Evolutionary conservation across 495 filamentous ascomycete species (phyloP).

Genomic region (Aspergillus sclerotioniger): DNA sequence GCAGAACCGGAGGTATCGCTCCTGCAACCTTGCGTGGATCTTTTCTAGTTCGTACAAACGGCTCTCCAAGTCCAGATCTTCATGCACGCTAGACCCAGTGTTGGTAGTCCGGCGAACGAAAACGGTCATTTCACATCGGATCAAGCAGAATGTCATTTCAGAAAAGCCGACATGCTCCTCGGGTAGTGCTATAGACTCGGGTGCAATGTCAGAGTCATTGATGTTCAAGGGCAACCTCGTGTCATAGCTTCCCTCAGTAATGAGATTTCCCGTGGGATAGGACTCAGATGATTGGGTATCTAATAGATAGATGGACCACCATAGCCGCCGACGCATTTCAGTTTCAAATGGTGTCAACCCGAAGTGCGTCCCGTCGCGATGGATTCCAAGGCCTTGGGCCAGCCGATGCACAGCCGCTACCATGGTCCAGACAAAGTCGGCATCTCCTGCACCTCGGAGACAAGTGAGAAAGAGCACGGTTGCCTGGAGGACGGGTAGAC

Average conservation of each 20-base stretch:
- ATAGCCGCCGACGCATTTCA: constrained; percentile 71
- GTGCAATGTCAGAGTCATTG: constrained; percentile 52
- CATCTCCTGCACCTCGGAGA: constrained; percentile 53
- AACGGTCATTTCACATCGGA: constrained; percentile 53
- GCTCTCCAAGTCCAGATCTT: constrained; percentile 1
- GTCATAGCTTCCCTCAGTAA: constrained; percentile 65
- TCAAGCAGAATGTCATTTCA: constrained; percentile 71
- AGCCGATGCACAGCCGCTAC: constrained; percentile 64
- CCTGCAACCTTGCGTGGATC: constrained; percentile 30
- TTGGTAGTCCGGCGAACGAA: constrained; percentile 28
- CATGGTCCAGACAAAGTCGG: constrained; percentile 55
- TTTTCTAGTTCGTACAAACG: constrained; percentile 10
- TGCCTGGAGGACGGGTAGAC: constrained; percentile 64
- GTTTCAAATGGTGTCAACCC: constrained; percentile 61
- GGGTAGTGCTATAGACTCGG: constrained; percentile 26
- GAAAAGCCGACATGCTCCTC: constrained; percentile 54
- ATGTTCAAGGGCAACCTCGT: constrained; percentile 70
- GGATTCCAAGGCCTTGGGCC: constrained; percentile 66
- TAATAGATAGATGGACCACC: constrained; percentile 73
- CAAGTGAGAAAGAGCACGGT: constrained; percentile 61
- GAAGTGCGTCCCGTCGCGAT: constrained; percentile 67
- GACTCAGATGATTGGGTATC: constrained; percentile 76
- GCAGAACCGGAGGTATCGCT: constrained; percentile 57
- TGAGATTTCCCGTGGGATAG: constrained; percentile 62
- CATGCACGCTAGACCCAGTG: no score